Conservation (phyloP, 371 early-diverging fungal species). For the Neoconidiobolus thromboides region DNA sequence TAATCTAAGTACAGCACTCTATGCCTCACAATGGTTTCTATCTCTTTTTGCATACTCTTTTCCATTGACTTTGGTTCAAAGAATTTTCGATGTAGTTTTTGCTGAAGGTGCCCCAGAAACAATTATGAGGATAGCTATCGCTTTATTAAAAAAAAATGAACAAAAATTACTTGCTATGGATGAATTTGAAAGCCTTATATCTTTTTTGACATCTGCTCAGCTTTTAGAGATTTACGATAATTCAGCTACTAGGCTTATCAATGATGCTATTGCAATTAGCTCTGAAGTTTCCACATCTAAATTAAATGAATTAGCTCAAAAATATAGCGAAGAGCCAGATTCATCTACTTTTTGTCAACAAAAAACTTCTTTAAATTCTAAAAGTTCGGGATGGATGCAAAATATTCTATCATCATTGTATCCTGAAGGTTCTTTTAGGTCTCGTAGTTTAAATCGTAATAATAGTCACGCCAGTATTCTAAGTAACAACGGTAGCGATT, state of each 20-base stretch:
- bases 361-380: background rate
- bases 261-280: background rate
- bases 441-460: background rate
- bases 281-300: background rate
- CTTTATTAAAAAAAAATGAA: slow-evolving; percentile 20
- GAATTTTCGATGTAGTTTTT: slow-evolving; percentile 79
- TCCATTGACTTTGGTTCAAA: slow-evolving; percentile 68
- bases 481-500: background rate
- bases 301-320: background rate
- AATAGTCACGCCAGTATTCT: background rate
- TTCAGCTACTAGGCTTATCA: slow-evolving; percentile 2
- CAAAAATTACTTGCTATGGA: background rate
- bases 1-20: slow-evolving; percentile 61
- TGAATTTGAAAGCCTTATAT: slow-evolving; percentile 1
- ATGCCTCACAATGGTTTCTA: slow-evolving; percentile 86
- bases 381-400: background rate
- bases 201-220: background rate
- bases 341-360: background rate
- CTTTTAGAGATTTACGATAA: background rate
- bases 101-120: slow-evolving; percentile 59
- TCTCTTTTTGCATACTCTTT: slow-evolving; percentile 88
- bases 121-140: slow-evolving; percentile 73
- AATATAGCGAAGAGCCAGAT: background rate
- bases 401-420: background rate
- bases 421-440: background rate